These are phyloP conservation scores for Ilex aquifolium DNA, from an alignment of 257 asterid species.

Conservation along the genomic window DNA sequence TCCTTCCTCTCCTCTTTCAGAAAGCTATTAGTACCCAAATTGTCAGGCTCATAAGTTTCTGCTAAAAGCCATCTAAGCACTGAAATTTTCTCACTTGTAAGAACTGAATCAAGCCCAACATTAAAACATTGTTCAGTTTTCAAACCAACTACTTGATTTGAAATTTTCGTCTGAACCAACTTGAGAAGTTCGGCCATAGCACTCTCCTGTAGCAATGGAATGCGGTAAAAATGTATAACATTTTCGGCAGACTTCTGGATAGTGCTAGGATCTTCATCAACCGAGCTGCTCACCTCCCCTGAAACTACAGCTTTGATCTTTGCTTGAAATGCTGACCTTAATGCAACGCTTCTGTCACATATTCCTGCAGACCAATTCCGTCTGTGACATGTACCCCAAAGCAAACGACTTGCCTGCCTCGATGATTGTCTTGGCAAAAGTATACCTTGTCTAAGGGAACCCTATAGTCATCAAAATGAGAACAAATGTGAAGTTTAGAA, in stretches of 20 bases:
- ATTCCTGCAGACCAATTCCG: slow-evolving; percentile 13
- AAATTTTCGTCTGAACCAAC: slow-evolving; percentile 49
- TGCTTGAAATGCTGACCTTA: slow-evolving; percentile 11
- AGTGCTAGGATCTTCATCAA: slow-evolving; percentile 16
- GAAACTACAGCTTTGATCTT: slow-evolving; percentile 48
- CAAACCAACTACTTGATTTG: slow-evolving; percentile 51
- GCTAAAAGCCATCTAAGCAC: slow-evolving; percentile 81
- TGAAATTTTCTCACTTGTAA: slow-evolving; percentile 47
- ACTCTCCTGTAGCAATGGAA: slow-evolving; percentile 56
- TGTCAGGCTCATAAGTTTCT: slow-evolving; percentile 79
- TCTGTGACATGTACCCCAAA: slow-evolving; percentile 44
- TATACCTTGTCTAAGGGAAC: slow-evolving; percentile 43
- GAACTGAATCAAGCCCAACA: slow-evolving; percentile 52
- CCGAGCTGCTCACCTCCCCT: slow-evolving; percentile 30
- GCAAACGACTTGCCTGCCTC: slow-evolving; percentile 34
- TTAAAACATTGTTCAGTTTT: slow-evolving; percentile 86
- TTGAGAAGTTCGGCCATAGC: slow-evolving; percentile 66
- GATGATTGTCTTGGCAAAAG: slow-evolving; percentile 34
- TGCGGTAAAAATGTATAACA: slow-evolving; percentile 66
- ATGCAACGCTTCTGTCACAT: slow-evolving; percentile 19
- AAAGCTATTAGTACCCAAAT: slow-evolving; percentile 60
- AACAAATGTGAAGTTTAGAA: background rate
- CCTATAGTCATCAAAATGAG: slow-evolving; percentile 29
- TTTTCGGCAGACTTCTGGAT: slow-evolving; percentile 24
- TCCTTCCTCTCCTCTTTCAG: slow-evolving; percentile 38